phyloP scores from a whole-genome alignment of 768 basidiomycete species.

The Mycena rebaudengoi region DNA sequence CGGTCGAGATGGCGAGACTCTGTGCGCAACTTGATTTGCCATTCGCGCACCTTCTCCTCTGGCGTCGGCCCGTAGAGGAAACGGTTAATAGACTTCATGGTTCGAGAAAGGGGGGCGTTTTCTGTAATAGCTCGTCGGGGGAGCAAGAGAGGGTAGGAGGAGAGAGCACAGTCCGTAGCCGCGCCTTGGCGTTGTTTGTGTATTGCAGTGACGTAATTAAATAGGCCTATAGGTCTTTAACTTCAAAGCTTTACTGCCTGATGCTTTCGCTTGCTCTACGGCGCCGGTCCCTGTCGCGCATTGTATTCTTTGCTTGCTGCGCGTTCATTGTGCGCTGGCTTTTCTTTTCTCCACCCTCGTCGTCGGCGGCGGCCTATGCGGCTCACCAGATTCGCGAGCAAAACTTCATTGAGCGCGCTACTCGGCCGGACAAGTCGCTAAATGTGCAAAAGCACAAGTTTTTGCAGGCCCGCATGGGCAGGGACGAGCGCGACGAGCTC shows the following conservation, averaged over 20 bases:
- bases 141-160: no score
- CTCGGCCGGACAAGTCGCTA: slow-evolving; percentile 74
- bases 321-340: slow-evolving; percentile 48
- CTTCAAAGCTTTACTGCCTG: no score
- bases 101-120: neutral
- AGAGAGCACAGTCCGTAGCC: slow-evolving; percentile 9
- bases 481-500: slow-evolving; percentile 86
- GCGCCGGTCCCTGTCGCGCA: slow-evolving; percentile 57
- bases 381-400: slow-evolving; percentile 56
- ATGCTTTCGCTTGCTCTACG: slow-evolving; percentile 59
- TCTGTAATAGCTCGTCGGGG: no score
- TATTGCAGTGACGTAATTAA: neutral
- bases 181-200: slow-evolving; percentile 1
- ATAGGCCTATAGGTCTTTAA: no score
- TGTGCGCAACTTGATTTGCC: slow-evolving; percentile 87
- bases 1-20: slow-evolving; percentile 88
- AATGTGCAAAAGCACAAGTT: slow-evolving; percentile 92
- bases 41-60: slow-evolving; percentile 90
- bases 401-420: slow-evolving; percentile 64
- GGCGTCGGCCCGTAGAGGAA: slow-evolving; percentile 97
- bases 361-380: slow-evolving; percentile 31
- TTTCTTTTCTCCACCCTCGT: slow-evolving; percentile 42
- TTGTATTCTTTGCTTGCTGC: slow-evolving; percentile 44
- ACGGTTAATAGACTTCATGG: slow-evolving; percentile 89
- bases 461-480: slow-evolving; percentile 86